Conservation (phyloP, 1,284 basidiomycete species). For the Neolentinus lepideus region DNA sequence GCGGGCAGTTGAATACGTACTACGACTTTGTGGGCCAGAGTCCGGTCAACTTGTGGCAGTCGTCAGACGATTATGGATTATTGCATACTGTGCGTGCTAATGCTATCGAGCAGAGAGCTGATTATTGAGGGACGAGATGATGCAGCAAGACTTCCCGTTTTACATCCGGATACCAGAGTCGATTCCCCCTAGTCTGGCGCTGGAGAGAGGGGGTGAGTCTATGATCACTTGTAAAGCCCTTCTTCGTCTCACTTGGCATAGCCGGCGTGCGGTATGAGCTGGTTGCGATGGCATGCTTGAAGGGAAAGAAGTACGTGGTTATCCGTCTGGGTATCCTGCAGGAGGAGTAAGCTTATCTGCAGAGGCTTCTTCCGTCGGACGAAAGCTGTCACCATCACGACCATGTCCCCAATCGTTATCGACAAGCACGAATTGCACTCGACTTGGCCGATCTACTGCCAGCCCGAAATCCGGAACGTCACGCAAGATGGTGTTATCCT, state of each 20-base stretch:
- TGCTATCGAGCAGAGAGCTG: neutral
- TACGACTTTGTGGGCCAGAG: constrained; percentile 67
- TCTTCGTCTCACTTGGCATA: constrained; percentile 18
- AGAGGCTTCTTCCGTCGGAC: constrained; percentile 74
- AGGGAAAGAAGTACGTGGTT: constrained; percentile 65
- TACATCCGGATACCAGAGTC: constrained; percentile 81
- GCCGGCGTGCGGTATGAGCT: constrained; percentile 83
- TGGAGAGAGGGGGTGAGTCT: constrained; percentile 58
- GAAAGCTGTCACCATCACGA: constrained; percentile 51
- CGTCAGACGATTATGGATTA: constrained; percentile 63
- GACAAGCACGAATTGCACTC: constrained; percentile 88
- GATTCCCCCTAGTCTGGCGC: constrained; percentile 72
- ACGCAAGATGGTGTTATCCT: constrained; percentile 63
- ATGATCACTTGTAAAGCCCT: neutral
- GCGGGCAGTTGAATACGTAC: constrained; percentile 60
- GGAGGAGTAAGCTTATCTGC: neutral
- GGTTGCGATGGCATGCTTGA: constrained; percentile 74
- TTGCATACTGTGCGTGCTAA: constrained; percentile 52
- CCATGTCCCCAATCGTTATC: constrained; percentile 64
- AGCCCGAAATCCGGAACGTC: constrained; percentile 66
- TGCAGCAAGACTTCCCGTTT: constrained; percentile 70
- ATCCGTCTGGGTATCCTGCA: neutral
- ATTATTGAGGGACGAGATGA: neutral
- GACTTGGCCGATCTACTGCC: constrained; percentile 83
- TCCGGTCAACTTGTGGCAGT: constrained; percentile 64